Percentiles rank a stretch among this genome's conserved stretches.
Evolutionary conservation across 225 moss, liverwort and hornwort species (phyloP).

Genomic region (Bryoerythrophyllum caledonicum): DNA sequence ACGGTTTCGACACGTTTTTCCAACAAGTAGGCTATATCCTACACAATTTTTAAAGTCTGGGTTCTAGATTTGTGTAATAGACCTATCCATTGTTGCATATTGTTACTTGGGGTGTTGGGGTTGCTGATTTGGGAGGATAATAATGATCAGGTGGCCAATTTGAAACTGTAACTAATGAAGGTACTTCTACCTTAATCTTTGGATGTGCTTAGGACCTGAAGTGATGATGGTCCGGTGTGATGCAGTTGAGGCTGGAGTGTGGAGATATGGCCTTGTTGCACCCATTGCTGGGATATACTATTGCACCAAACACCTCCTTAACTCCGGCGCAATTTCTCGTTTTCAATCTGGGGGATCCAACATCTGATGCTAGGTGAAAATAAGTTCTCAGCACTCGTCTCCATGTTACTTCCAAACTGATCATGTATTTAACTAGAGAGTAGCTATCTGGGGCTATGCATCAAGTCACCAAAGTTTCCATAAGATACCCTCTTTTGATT

Average conservation of each 20-base stretch:
- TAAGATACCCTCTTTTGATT: no score
- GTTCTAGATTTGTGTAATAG: no score
- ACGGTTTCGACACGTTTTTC: background rate
- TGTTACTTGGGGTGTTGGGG: no score
- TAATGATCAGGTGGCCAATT: no score
- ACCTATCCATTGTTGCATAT: no score
- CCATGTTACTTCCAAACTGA: background rate
- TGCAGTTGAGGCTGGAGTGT: slow-evolving; percentile 62
- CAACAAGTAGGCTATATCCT: no score
- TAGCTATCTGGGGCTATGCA: background rate
- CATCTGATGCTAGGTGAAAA: slow-evolving; percentile 28
- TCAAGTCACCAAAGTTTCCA: no score
- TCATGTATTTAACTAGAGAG: background rate
- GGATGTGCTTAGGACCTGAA: slow-evolving; percentile 10
- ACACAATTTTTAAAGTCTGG: no score
- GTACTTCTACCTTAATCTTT: background rate
- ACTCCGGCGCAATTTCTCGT: slow-evolving; percentile 35
- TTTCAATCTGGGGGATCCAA: slow-evolving; percentile 29
- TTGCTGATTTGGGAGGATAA: no score
- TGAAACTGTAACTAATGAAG: no score
- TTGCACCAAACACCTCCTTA: slow-evolving; percentile 56
- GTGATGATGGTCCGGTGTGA: background rate
- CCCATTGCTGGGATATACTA: slow-evolving; percentile 47
- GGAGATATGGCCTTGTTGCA: slow-evolving; percentile 69
- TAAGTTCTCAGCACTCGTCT: background rate